Percentiles rank a stretch among this genome's conserved stretches.
phyloP scores from a whole-genome alignment of 148 eudicot species.

The Pouteria glomerata region DNA sequence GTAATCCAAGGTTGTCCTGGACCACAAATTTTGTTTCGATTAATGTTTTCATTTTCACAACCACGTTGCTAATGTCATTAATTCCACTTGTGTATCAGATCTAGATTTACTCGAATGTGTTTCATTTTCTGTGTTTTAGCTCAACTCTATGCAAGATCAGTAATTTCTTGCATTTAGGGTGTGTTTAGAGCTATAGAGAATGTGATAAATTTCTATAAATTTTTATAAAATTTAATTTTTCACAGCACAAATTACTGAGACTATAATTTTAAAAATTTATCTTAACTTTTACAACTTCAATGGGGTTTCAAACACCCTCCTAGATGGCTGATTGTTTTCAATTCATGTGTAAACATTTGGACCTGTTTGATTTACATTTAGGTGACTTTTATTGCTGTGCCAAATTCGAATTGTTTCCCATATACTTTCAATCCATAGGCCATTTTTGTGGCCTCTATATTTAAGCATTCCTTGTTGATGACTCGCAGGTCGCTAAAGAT shows the following conservation, averaged over 20 bases:
- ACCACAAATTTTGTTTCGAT: background rate
- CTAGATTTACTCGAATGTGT: background rate
- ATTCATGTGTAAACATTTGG: no score
- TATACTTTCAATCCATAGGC: background rate
- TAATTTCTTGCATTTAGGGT: background rate
- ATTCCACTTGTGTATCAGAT: background rate
- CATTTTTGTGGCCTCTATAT: slow-evolving; percentile 6
- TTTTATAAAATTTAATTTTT: no score
- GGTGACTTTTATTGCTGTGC: background rate
- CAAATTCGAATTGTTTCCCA: background rate
- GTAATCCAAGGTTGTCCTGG: background rate
- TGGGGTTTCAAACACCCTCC: no score
- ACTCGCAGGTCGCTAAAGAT: slow-evolving; percentile 77
- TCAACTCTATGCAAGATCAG: background rate
- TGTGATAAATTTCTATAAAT: no score
- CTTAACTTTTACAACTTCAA: no score
- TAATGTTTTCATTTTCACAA: background rate
- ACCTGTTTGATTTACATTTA: no score
- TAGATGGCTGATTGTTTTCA: no score
- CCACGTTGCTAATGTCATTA: background rate
- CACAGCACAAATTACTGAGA: no score
- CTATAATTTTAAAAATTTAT: no score
- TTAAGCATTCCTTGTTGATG: slow-evolving; percentile 3
- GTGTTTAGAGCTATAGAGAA: no score
- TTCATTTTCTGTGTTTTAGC: background rate